phyloP scores from a whole-genome alignment of 1,284 basidiomycete species.

The Cryptococcus sp. region DNA sequence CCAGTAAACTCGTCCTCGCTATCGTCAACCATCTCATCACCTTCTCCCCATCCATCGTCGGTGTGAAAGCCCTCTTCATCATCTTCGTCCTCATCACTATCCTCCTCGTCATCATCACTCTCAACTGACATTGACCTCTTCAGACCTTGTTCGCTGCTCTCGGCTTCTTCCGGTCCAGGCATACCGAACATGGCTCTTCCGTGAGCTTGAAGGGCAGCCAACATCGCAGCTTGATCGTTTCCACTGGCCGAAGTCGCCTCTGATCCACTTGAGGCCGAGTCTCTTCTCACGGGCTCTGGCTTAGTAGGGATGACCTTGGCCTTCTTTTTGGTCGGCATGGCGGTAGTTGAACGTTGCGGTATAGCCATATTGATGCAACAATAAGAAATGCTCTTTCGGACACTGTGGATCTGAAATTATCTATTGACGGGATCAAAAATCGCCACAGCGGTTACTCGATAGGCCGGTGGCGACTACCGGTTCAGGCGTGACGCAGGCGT shows the following conservation, averaged over 20 bases:
- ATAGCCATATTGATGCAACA: no score
- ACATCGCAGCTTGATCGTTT: slow-evolving; percentile 32
- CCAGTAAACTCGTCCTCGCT: slow-evolving; percentile 31
- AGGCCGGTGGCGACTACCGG: no score
- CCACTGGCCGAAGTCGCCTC: background rate
- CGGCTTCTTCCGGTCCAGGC: slow-evolving; percentile 12
- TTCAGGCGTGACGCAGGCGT: no score
- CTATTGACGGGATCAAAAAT: no score
- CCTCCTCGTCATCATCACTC: slow-evolving; percentile 4
- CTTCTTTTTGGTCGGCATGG: background rate
- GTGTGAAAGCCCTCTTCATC: slow-evolving; percentile 26
- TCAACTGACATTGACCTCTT: slow-evolving; percentile 7
- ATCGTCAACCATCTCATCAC: slow-evolving; percentile 35
- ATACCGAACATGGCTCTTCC: slow-evolving; percentile 40
- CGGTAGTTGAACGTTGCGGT: no score
- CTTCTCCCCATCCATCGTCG: slow-evolving; percentile 43
- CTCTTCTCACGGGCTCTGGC: background rate
- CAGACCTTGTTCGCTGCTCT: slow-evolving; percentile 22
- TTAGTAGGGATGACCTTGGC: background rate
- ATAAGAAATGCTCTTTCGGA: no score
- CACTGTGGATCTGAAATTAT: no score
- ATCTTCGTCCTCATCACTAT: slow-evolving; percentile 18
- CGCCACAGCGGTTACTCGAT: no score
- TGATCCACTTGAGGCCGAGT: no score
- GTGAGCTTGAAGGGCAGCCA: slow-evolving; percentile 45